These are phyloP conservation scores for Phytophthora multivora DNA, from an alignment of 352 stramenopile genomes.

Conservation along the genomic window DNA sequence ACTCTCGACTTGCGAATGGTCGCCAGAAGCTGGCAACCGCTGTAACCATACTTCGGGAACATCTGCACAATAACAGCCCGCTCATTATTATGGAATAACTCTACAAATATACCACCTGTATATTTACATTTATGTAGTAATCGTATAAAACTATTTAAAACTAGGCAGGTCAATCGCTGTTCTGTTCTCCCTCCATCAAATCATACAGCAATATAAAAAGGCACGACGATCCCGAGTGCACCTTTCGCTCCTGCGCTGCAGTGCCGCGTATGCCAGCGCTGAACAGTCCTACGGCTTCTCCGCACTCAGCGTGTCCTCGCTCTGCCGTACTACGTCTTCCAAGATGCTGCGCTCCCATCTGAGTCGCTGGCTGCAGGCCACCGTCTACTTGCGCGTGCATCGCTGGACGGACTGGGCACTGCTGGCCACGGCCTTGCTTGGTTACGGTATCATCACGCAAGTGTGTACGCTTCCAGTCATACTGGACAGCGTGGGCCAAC, in stretches of 20 bases:
- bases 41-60: too few relatives aligned
- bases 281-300: constrained; percentile 6
- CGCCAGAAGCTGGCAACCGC: too few relatives aligned
- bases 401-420: constrained; percentile 55
- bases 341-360: constrained; percentile 17
- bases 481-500: constrained; percentile 59
- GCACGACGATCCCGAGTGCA: constrained; percentile 3
- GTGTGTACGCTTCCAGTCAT: constrained; percentile 30
- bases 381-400: constrained; percentile 47
- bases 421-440: constrained; percentile 30
- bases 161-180: not conserved
- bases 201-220: constrained; percentile 1
- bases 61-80: too few relatives aligned
- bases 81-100: not conserved
- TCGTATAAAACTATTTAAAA: not conserved
- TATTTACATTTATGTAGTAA: not conserved
- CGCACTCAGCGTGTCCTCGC: not conserved
- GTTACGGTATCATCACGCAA: constrained; percentile 42
- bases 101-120: not conserved
- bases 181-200: not conserved
- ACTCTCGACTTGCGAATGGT: too few relatives aligned
- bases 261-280: constrained; percentile 7
- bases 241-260: constrained; percentile 4
- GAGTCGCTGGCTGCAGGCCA: constrained; percentile 37
- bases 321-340: not conserved